Evolutionary conservation across 2,329 filamentous ascomycete genomes (phyloP).

Genomic region (Emergomyces africanus): DNA sequence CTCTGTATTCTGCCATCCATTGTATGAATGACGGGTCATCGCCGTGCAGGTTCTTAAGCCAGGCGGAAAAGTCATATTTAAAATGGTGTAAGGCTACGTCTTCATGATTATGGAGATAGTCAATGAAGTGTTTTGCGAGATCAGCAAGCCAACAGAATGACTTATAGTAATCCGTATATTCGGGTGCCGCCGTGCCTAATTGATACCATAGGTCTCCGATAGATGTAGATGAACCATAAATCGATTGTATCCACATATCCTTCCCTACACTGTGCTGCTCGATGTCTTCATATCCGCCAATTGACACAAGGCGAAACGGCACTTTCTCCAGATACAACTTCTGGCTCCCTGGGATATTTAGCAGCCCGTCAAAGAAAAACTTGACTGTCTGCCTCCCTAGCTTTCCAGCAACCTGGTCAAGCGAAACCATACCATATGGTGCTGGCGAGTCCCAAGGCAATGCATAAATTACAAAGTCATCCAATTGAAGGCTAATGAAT

Average conservation of each 20-base stretch:
- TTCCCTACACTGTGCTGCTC: constrained; percentile 35
- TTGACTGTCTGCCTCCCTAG: constrained; percentile 16
- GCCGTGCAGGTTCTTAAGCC: constrained; percentile 40
- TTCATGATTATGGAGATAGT: constrained; percentile 39
- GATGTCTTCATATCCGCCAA: constrained; percentile 52
- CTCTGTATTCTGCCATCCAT: constrained; percentile 43
- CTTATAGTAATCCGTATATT: constrained; percentile 50
- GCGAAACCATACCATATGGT: constrained; percentile 41
- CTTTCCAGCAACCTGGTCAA: constrained; percentile 40
- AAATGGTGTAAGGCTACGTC: constrained; percentile 46
- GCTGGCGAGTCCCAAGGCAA: constrained; percentile 13
- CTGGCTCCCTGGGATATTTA: constrained; percentile 26
- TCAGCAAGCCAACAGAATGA: constrained; percentile 60
- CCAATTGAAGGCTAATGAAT: constrained; percentile 38
- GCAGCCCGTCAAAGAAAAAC: constrained; percentile 48
- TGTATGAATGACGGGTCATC: constrained; percentile 29
- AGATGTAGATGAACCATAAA: constrained; percentile 10
- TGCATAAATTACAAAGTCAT: constrained; percentile 48
- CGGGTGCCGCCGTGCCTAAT: constrained; percentile 41
- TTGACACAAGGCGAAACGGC: constrained; percentile 45
- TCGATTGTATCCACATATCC: constrained; percentile 53
- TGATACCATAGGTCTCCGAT: constrained; percentile 48
- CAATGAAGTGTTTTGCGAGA: constrained; percentile 58
- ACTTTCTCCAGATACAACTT: constrained; percentile 42
- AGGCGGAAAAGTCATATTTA: constrained; percentile 41